phyloP scores from a whole-genome alignment of 148 eudicot species.

The Diospyros kaki region DNA sequence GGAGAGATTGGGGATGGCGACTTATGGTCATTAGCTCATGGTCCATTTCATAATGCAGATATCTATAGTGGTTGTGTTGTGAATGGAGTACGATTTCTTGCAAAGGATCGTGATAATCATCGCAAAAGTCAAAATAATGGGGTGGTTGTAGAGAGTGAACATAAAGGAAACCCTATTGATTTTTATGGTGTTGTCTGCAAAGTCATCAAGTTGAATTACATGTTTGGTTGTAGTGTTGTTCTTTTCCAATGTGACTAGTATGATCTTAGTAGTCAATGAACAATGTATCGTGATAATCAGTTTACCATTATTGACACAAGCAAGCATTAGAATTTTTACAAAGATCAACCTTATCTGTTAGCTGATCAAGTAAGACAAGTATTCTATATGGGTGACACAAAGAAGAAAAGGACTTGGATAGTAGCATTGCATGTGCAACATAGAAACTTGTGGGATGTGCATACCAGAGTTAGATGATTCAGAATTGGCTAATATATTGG shows the following conservation, averaged over 20 bases:
- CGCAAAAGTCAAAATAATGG: conserved; percentile 4
- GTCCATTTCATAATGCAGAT: not conserved
- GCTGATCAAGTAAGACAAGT: not conserved
- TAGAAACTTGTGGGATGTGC: not conserved
- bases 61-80: not conserved
- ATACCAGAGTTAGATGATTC: too few species aligned
- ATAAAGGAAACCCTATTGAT: conserved; percentile 4
- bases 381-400: not conserved
- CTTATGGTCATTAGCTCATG: not conserved
- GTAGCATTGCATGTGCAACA: not conserved
- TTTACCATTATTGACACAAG: not conserved
- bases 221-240: not conserved
- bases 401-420: not conserved
- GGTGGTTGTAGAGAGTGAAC: not conserved
- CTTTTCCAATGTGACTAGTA: conserved; percentile 11
- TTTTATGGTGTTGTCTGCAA: conserved; percentile 9
- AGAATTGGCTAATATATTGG: too few species aligned
- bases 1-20: not conserved
- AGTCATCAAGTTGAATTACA: not conserved
- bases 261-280: not conserved
- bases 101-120: not conserved
- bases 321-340: not conserved
- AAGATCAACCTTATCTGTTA: conserved; percentile 1
- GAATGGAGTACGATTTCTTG: not conserved
- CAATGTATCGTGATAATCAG: not conserved